A percentile compares a stretch with the other conserved stretches of the same genome.
phyloP scores from a whole-genome alignment of 495 filamentous ascomycete genomes.

The Talaromyces liani region DNA sequence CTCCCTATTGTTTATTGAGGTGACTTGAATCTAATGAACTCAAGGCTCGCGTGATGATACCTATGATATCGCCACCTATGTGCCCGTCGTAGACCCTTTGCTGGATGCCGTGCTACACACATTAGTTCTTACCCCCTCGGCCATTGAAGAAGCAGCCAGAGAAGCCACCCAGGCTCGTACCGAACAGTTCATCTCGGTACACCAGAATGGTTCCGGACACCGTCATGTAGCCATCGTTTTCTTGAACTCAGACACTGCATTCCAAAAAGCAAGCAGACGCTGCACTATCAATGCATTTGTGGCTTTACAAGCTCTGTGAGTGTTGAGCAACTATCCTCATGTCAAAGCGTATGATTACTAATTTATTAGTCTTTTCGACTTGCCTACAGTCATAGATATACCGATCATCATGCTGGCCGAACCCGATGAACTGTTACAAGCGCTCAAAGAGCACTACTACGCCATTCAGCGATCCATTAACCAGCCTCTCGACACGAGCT shows the following conservation, averaged over 20 bases:
- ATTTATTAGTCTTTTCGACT: constrained; percentile 12
- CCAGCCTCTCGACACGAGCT: background rate
- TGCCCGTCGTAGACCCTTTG: background rate
- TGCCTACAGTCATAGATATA: constrained; percentile 8
- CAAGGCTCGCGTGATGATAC: constrained; percentile 14
- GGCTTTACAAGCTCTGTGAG: constrained; percentile 26
- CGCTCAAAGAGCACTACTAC: constrained; percentile 21
- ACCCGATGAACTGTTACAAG: constrained; percentile 17
- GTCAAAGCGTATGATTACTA: background rate
- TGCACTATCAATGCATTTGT: constrained; percentile 19
- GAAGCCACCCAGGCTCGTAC: constrained; percentile 31
- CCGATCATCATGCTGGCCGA: constrained; percentile 29
- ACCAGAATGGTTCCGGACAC: constrained; percentile 23
- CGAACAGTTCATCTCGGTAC: constrained; percentile 37
- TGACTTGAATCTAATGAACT: constrained; percentile 37
- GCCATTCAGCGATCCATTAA: background rate
- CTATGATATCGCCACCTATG: constrained; percentile 14
- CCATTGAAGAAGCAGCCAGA: constrained; percentile 23
- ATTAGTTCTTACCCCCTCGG: constrained; percentile 45
- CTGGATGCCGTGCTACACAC: constrained; percentile 26
- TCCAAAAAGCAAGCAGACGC: constrained; percentile 11
- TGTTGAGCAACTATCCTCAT: background rate
- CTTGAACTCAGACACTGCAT: constrained; percentile 31
- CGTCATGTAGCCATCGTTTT: constrained; percentile 41
- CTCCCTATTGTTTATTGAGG: background rate